Evolutionary conservation across 768 basidiomycete species (phyloP), one percentile per base, ranked within the genome.

Genomic region (Tephrocybe sp.): DNA sequence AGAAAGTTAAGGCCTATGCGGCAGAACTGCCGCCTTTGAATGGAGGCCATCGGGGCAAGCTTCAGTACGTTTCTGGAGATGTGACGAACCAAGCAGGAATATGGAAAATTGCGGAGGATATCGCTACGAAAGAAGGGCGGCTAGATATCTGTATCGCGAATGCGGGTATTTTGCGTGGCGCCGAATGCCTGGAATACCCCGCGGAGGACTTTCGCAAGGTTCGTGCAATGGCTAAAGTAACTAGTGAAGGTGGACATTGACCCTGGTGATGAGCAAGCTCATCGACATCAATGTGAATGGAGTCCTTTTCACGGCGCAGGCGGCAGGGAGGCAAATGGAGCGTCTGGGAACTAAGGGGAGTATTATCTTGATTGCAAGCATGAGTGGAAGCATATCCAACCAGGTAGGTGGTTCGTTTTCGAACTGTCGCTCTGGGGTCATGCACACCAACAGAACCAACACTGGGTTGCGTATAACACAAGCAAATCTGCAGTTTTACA

Each of bases 401-500:
- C 70, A 71, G 65, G 84, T 81, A 48, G 48, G 72, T 47, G 15
- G 18, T 32, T 2, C 1, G 14, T 28, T 17, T 17, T 12, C 6
- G 10, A 10, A 39, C 8, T 11, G 4, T 7, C 5, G 25, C n/a
- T 10, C n/a, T 30, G 4, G 15, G 4, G 36, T 44, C 20, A 51
- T 32, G 15, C 17, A 17, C 2, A 32, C 10, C 14, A 17, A 14
- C 21, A 86, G 85, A 76, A 76, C 56, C 84, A 85, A 54, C 75
- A 79, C 15, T 88, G 84, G 84, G 76, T 83, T 32, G 81, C 84
- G 2, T 90, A 90, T 67, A 88, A 88, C 63, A 78, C 80, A 18
- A 83, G 80, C 66, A 90, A 90, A 68, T 74, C 84, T 1, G 88
- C 84, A n/a, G 84, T 90, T n/a, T 55, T 88, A 28, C 88, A 90